A percentile compares a stretch with the other conserved stretches of the same genome.
phyloP scores from a whole-genome alignment of 129 eudicot genomes.

The Chrysanthemum makinoi region DNA sequence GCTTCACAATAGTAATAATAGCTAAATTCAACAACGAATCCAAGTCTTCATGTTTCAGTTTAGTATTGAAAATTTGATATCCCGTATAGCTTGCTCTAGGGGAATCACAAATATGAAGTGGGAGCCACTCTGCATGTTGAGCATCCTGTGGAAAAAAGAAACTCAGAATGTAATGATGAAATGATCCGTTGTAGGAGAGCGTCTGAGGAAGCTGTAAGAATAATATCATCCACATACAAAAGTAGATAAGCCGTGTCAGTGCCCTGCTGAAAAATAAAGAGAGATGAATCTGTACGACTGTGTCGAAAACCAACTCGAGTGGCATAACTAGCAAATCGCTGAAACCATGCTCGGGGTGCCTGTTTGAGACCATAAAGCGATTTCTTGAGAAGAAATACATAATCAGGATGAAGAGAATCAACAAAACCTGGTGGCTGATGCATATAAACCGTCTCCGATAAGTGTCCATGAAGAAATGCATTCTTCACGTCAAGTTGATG shows the following conservation, averaged over 20 bases:
- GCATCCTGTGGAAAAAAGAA: too few species aligned
- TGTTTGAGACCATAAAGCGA: neutral
- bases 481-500: too few species aligned
- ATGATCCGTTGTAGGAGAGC: neutral
- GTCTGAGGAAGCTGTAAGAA: neutral
- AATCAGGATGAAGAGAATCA: neutral
- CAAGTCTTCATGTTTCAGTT: too few species aligned
- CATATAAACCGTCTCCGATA: neutral
- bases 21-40: too few species aligned
- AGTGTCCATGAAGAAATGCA: neutral
- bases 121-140: too few species aligned
- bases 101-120: too few species aligned
- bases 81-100: too few species aligned
- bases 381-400: neutral
- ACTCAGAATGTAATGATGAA: neutral
- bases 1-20: too few species aligned
- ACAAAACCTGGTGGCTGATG: neutral
- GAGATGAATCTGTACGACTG: neutral
- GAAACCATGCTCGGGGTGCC: neutral
- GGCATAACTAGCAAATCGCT: neutral
- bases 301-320: neutral
- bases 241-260: neutral
- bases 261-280: neutral
- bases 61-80: too few species aligned
- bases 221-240: neutral